Evolutionary conservation across 73 alveolate species (phyloP).

Genomic region (Stentor coeruleus): DNA sequence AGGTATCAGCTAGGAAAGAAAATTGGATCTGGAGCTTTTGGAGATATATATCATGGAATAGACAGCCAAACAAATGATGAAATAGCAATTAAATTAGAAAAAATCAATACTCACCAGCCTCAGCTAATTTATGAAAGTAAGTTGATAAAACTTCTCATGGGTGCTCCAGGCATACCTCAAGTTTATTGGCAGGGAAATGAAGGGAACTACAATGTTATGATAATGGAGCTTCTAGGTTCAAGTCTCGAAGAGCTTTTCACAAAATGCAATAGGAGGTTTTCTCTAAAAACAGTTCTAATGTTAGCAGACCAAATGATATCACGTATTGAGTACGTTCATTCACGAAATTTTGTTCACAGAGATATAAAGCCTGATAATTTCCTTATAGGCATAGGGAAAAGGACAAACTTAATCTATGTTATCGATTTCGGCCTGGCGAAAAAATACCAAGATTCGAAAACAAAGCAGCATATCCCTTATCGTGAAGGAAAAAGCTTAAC

Average conservation of each 20-base stretch:
- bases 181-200: slow-evolving; percentile 14
- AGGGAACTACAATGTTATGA: neutral
- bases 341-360: slow-evolving; percentile 64
- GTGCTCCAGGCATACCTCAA: slow-evolving; percentile 14
- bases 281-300: slow-evolving; percentile 24
- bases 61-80: slow-evolving; percentile 61
- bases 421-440: slow-evolving; percentile 76
- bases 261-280: slow-evolving; percentile 19
- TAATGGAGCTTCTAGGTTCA: slow-evolving; percentile 11
- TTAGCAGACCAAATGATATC: slow-evolving; percentile 29
- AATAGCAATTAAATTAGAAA: slow-evolving; percentile 78
- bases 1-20: slow-evolving; percentile 69
- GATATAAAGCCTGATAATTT: slow-evolving; percentile 84
- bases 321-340: slow-evolving; percentile 63
- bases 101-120: slow-evolving; percentile 47
- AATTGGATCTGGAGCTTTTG: slow-evolving; percentile 89
- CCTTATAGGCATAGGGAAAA: slow-evolving; percentile 54
- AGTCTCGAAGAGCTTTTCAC: neutral
- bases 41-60: slow-evolving; percentile 67
- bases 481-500: slow-evolving; percentile 66
- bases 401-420: slow-evolving; percentile 48
- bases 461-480: slow-evolving; percentile 39
- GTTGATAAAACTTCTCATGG: slow-evolving; percentile 41
- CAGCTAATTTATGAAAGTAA: slow-evolving; percentile 65
- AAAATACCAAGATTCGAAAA: slow-evolving; percentile 34